Conservation (phyloP, 495 filamentous ascomycete species). For the Penicillium turbatum region DNA sequence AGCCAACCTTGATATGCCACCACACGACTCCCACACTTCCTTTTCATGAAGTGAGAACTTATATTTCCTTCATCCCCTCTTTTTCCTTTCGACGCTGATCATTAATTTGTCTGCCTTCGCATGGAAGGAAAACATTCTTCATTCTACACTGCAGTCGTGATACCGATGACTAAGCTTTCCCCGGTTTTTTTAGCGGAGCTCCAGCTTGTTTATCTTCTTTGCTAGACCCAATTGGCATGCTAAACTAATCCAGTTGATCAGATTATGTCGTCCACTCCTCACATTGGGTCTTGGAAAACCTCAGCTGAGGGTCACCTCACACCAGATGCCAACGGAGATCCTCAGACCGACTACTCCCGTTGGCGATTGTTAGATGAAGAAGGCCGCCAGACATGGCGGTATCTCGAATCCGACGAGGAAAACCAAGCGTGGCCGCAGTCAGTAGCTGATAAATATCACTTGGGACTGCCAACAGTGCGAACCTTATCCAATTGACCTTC, state of each 20-base stretch:
- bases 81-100: neutral
- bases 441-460: slow-evolving; percentile 74
- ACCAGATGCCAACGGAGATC: slow-evolving; percentile 38
- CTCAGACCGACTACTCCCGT: slow-evolving; percentile 67
- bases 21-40: neutral
- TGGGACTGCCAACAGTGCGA: slow-evolving; percentile 65
- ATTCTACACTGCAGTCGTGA: slow-evolving; percentile 23
- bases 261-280: slow-evolving; percentile 22
- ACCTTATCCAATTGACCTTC: neutral
- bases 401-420: slow-evolving; percentile 75
- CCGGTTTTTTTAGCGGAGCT: neutral
- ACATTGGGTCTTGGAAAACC: slow-evolving; percentile 42
- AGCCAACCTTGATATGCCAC: too few relatives aligned
- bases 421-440: slow-evolving; percentile 78
- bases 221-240: slow-evolving; percentile 1
- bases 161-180: slow-evolving; percentile 25
- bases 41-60: too few relatives aligned
- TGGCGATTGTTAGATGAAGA: slow-evolving; percentile 83
- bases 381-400: slow-evolving; percentile 90
- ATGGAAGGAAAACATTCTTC: slow-evolving; percentile 16
- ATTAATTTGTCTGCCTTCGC: neutral
- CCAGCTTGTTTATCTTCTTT: slow-evolving; percentile 11
- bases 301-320: slow-evolving; percentile 38
- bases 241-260: slow-evolving; percentile 2
- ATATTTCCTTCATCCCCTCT: too few relatives aligned